Evolutionary conservation across 148 eudicot genomes (phyloP).

Genomic region (Suaeda aralocaspica): DNA sequence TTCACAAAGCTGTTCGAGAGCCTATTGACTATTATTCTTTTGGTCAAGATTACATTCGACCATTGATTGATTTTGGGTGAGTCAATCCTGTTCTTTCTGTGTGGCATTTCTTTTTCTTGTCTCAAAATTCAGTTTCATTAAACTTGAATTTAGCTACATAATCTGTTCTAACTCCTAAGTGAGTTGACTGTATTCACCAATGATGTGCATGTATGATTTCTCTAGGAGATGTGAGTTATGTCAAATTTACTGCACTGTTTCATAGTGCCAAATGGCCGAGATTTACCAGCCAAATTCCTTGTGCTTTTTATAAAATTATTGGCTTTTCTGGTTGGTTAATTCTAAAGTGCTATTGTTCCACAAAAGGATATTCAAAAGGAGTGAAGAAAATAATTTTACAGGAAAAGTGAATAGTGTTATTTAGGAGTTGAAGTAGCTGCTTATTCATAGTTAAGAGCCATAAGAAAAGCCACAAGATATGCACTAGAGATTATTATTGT

Average conservation of each 20-base stretch:
- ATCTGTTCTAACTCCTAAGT: too few relatives aligned
- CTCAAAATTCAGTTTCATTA: background rate
- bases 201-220: background rate
- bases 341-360: too few relatives aligned
- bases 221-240: background rate
- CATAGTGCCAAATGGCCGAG: background rate
- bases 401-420: too few relatives aligned
- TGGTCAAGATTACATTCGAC: constrained; percentile 78
- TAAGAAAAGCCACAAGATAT: background rate
- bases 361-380: too few relatives aligned
- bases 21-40: constrained; percentile 85
- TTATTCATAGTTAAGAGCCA: too few relatives aligned
- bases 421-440: too few relatives aligned
- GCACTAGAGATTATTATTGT: background rate
- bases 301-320: background rate
- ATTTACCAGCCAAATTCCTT: background rate
- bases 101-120: background rate
- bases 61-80: constrained; percentile 88
- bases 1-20: constrained; percentile 84
- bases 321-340: background rate
- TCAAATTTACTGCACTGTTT: background rate
- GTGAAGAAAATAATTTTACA: too few relatives aligned
- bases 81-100: constrained; percentile 19
- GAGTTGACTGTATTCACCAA: background rate
- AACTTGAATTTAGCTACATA: background rate